phyloP scores from a whole-genome alignment of 2,329 filamentous ascomycete species.

The Aspergillus pseudoglaucus region DNA sequence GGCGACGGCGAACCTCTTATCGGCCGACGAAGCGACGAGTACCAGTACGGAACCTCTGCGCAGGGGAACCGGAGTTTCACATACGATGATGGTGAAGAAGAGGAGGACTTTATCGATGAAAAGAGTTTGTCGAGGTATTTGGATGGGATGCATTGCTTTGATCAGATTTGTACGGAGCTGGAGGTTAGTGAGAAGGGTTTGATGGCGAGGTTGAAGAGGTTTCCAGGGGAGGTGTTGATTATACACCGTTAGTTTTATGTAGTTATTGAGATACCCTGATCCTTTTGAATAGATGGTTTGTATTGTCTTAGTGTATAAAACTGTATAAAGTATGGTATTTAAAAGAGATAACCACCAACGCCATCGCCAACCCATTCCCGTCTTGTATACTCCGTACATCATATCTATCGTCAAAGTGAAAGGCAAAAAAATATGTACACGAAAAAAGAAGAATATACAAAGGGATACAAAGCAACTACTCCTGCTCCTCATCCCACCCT shows the following conservation, averaged over 20 bases:
- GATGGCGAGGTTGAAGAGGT: constrained; percentile 36
- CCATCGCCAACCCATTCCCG: constrained; percentile 11
- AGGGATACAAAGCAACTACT: constrained; percentile 35
- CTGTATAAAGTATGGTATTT: background rate
- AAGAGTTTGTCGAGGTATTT: constrained; percentile 35
- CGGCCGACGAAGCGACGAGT: constrained; percentile 9
- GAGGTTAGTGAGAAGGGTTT: constrained; percentile 44
- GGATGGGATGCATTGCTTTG: constrained; percentile 45
- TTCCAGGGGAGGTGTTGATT: constrained; percentile 40
- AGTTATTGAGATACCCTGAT: constrained; percentile 7
- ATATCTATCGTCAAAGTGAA: constrained; percentile 8
- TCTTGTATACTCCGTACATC: background rate
- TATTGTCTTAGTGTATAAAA: background rate
- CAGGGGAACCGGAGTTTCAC: constrained; percentile 16
- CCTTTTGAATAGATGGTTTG: background rate
- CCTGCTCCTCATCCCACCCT: constrained; percentile 72
- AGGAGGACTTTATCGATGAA: constrained; percentile 30
- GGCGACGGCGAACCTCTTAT: constrained; percentile 13
- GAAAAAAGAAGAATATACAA: background rate
- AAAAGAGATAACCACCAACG: background rate
- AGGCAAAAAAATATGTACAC: constrained; percentile 1
- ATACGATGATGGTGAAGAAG: constrained; percentile 18
- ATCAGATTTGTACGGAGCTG: constrained; percentile 46
- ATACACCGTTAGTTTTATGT: constrained; percentile 35
- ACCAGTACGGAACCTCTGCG: constrained; percentile 19